Evolutionary conservation across 2,329 filamentous ascomycete genomes (phyloP), one percentile per base, ranked within the genome.

Genomic region (Daldinia eschscholtzii): DNA sequence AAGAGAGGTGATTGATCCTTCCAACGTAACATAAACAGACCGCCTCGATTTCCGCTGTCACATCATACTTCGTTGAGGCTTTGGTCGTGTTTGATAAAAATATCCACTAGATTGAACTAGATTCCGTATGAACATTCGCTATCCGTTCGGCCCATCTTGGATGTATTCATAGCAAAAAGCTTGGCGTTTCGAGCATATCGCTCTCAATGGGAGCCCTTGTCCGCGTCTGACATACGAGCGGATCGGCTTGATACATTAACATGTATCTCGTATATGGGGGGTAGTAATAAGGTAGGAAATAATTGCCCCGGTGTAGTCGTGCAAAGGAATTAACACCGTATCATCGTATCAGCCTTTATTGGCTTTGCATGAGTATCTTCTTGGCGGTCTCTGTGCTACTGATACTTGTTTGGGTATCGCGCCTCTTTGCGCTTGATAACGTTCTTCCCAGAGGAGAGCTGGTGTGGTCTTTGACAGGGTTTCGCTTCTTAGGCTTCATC

Each of bases 311-410:
- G 26, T 15, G 42, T 18, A 13, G 18, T 56, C 3, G 12, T 60
- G 10, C 2, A 37, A 28, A 26, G 3, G 15, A 18, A 18, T 13
- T 6, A 12, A 42, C 13, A 12, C 33, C 9, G 41, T 23, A 26
- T 50, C 26, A 30, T 15, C 42, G 15, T 23, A 41, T 10, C 23
- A 23, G 35, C 23, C n/a, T 37, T 48, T 59, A 75, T 69, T 79
- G 80, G 67, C 78, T 78, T 67, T 80, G 77, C 57, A 82, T 74
- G 42, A 80, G 70, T 18, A 88, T 76, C 76, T 88, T 89, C 80
- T 89, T 90, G 42, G 88, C 88, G 48, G 88, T 91, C 72, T 90
- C 88, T 1, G 87, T 89, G 75, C 88, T 90, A 35, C 85, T 86
- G 30, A 87, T 85, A 71, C 87, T 89, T 1, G 85, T 86, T 72